Evolutionary conservation across 2,329 filamentous ascomycete species (phyloP).

Genomic region (Apiospora rasikravindrae): DNA sequence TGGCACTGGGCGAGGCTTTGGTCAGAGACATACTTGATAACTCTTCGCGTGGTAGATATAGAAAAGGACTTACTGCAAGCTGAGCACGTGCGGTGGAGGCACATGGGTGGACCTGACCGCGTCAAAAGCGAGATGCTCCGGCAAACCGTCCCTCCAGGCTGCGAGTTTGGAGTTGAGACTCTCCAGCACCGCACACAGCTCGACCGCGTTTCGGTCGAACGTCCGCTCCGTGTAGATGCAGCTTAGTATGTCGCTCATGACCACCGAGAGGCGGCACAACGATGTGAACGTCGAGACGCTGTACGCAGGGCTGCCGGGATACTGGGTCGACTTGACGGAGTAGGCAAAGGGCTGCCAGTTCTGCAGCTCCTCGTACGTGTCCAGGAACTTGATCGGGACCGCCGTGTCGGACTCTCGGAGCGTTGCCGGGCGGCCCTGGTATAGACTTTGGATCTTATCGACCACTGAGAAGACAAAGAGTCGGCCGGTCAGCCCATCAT

Average conservation of each 20-base stretch:
- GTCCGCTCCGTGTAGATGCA: conserved; percentile 51
- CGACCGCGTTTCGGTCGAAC: conserved; percentile 40
- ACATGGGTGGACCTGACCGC: conserved; percentile 33
- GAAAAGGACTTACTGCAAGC: conserved; percentile 40
- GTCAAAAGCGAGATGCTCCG: conserved; percentile 47
- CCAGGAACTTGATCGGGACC: conserved; percentile 53
- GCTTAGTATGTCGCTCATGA: conserved; percentile 52
- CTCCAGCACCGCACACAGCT: conserved; percentile 43
- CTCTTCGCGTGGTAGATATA: too few species aligned
- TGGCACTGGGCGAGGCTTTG: conserved; percentile 38
- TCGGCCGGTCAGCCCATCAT: neutral
- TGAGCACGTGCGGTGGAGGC: conserved; percentile 52
- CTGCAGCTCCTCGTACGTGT: conserved; percentile 59
- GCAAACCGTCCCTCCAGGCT: conserved; percentile 48
- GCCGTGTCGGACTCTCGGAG: conserved; percentile 51
- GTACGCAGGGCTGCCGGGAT: conserved; percentile 40
- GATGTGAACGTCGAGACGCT: conserved; percentile 49
- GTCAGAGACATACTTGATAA: too few species aligned
- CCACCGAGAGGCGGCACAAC: conserved; percentile 50
- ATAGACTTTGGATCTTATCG: conserved; percentile 61
- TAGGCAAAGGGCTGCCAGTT: conserved; percentile 53
- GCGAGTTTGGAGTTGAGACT: conserved; percentile 47
- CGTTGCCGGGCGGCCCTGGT: conserved; percentile 56
- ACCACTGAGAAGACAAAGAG: conserved; percentile 27
- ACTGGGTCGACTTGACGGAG: conserved; percentile 32